Evolutionary conservation across 805 yeast genomes (phyloP).

Genomic region (Wickerhamiella australiensis): DNA sequence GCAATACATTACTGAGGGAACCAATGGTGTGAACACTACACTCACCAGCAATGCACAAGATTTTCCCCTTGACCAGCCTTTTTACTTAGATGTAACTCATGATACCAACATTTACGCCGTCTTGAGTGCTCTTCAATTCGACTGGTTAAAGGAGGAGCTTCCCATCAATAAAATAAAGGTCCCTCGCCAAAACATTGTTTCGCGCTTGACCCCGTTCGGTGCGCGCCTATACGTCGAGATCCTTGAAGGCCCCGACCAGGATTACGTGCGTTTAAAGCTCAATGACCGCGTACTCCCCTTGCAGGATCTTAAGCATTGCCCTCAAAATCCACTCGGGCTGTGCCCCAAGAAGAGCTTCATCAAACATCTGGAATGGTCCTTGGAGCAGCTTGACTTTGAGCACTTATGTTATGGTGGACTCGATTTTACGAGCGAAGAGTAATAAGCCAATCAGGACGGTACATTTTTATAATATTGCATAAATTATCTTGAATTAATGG

Average conservation of each 20-base stretch:
- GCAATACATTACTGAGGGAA: conserved; percentile 36
- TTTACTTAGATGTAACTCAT: conserved; percentile 63
- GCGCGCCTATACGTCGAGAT: conserved; percentile 32
- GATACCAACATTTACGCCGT: conserved; percentile 55
- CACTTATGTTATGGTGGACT: conserved; percentile 21
- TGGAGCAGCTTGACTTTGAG: conserved; percentile 23
- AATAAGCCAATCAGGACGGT: neutral
- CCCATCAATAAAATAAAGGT: conserved; percentile 35
- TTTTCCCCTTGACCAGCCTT: conserved; percentile 36
- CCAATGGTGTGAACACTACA: conserved; percentile 40
- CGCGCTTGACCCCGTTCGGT: conserved; percentile 34
- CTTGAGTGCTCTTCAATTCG: conserved; percentile 52
- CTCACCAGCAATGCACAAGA: conserved; percentile 23
- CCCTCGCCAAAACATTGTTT: conserved; percentile 31
- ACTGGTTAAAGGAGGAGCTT: conserved; percentile 31
- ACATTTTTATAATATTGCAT: no score
- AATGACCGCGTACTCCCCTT: conserved; percentile 32
- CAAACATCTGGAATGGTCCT: conserved; percentile 23
- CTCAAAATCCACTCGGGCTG: conserved; percentile 25
- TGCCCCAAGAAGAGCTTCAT: conserved; percentile 26
- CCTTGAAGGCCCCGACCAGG: conserved; percentile 24
- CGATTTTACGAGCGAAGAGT: neutral
- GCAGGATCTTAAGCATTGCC: conserved; percentile 27
- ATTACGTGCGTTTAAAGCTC: conserved; percentile 27
- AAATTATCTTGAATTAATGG: no score